Conservation (phyloP, 2,329 filamentous ascomycete genomes). For the Trichoderma brevicompactum region DNA sequence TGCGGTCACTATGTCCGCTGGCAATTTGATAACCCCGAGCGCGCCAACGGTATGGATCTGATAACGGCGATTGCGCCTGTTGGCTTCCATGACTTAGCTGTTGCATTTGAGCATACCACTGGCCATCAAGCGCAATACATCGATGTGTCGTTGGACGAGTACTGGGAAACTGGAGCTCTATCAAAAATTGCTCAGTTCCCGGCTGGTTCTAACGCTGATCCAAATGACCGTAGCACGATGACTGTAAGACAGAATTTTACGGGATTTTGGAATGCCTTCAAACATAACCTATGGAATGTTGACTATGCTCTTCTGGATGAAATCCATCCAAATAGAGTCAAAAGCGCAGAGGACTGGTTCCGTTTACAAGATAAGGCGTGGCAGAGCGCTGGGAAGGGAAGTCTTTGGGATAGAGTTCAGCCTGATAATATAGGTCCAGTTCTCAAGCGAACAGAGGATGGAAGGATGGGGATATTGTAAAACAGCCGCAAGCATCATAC, state of each 20-base stretch:
- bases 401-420: neutral
- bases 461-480: no score
- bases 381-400: neutral
- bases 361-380: neutral
- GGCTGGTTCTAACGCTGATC: neutral
- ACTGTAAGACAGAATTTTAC: neutral
- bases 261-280: neutral
- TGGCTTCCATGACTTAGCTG: neutral
- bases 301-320: constrained; percentile 2
- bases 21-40: constrained; percentile 12
- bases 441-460: neutral
- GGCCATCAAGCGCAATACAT: neutral
- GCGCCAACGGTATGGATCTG: neutral
- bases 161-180: neutral
- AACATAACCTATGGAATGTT: neutral
- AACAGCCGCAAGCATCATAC: no score
- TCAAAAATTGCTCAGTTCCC: neutral
- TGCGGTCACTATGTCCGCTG: constrained; percentile 6
- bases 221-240: neutral
- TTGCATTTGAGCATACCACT: constrained; percentile 6
- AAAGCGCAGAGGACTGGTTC: constrained; percentile 4
- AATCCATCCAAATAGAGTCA: neutral
- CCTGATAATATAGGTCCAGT: neutral
- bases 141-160: neutral
- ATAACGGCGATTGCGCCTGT: neutral